Evolutionary conservation across 169 alveolate genomes (phyloP).

Genomic region (Plasmodium blacklocki): DNA sequence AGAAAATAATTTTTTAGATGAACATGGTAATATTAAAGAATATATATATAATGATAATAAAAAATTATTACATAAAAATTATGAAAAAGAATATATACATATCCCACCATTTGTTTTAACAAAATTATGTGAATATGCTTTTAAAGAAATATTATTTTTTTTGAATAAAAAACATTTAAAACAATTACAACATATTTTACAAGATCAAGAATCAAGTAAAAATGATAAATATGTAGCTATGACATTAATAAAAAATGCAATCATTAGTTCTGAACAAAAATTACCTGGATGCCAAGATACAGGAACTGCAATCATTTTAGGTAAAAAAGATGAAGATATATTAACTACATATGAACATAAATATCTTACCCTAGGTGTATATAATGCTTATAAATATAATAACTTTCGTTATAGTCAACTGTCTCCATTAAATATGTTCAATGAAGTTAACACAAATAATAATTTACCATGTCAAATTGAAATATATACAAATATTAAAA

Average conservation of each 20-base stretch:
- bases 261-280: slow-evolving; percentile 83
- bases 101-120: slow-evolving; percentile 80
- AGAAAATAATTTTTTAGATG: slow-evolving; percentile 38
- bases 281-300: slow-evolving; percentile 94
- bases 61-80: slow-evolving; percentile 1
- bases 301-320: slow-evolving; percentile 91
- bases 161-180: slow-evolving; percentile 82
- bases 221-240: slow-evolving; percentile 90
- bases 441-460: slow-evolving; percentile 90
- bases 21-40: slow-evolving; percentile 39
- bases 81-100: slow-evolving; percentile 49
- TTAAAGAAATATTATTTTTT: slow-evolving; percentile 82
- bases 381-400: slow-evolving; percentile 87
- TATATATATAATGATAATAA: background rate
- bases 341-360: slow-evolving; percentile 81
- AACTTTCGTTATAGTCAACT: slow-evolving; percentile 89
- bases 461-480: slow-evolving; percentile 92
- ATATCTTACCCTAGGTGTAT: slow-evolving; percentile 87
- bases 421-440: slow-evolving; percentile 90
- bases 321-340: slow-evolving; percentile 84
- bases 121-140: slow-evolving; percentile 81
- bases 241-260: slow-evolving; percentile 87
- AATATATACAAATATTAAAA: slow-evolving; percentile 54
- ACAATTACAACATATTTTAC: slow-evolving; percentile 81
- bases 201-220: slow-evolving; percentile 85